phyloP scores from a whole-genome alignment of 139 green algal species.

The Nannochloris sp. region DNA sequence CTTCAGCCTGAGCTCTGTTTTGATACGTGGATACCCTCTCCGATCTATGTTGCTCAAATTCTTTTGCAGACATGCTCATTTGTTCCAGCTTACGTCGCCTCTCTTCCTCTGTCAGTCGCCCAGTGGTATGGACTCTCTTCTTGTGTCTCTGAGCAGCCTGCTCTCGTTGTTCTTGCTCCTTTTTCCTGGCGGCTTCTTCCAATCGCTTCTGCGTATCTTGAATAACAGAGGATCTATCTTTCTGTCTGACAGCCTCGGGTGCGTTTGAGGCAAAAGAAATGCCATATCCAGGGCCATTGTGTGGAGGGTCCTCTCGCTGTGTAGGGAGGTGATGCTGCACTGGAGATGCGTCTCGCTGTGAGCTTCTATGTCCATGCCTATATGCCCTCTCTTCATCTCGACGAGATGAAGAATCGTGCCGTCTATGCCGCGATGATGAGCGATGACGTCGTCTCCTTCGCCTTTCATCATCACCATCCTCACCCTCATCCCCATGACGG shows the following conservation, averaged over 20 bases:
- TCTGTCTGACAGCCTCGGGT: conserved; percentile 7
- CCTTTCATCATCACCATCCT: background rate
- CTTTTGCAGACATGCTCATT: conserved; percentile 70
- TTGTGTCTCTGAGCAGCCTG: conserved; percentile 35
- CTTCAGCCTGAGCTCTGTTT: background rate
- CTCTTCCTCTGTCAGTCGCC: conserved; percentile 61
- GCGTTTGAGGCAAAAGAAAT: conserved; percentile 20
- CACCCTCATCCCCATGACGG: conserved; percentile 9
- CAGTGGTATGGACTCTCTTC: conserved; percentile 36
- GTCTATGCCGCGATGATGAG: background rate
- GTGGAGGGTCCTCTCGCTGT: conserved; percentile 14
- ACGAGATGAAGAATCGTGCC: background rate
- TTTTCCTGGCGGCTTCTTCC: conserved; percentile 46
- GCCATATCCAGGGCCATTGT: conserved; percentile 16
- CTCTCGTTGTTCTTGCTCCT: conserved; percentile 38
- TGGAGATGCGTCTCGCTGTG: background rate
- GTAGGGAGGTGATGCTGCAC: too few relatives aligned
- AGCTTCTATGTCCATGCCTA: background rate
- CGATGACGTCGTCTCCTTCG: too few relatives aligned
- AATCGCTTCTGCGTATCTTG: conserved; percentile 42
- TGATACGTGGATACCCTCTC: conserved; percentile 25
- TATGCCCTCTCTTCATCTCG: background rate
- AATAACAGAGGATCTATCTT: conserved; percentile 20
- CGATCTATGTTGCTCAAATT: conserved; percentile 55
- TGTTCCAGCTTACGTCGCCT: conserved; percentile 54